Evolutionary conservation across 202 grass and related monocot genomes (phyloP), one percentile per base, ranked within the genome.

Genomic region (Setaria viridis): DNA sequence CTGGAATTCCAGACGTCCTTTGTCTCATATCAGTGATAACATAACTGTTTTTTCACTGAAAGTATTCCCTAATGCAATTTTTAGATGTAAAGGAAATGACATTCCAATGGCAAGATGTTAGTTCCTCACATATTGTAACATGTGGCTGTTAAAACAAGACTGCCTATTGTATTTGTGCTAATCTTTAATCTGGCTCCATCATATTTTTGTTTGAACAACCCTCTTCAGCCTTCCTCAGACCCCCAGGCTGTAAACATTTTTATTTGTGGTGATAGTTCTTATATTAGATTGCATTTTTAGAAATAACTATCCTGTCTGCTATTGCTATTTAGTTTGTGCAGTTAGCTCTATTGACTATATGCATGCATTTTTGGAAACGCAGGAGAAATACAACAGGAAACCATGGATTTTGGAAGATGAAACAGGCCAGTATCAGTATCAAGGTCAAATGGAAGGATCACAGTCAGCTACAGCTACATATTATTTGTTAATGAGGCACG

Each of bases 371-470:
- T 67, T 62, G 30, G 73, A 46, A 47, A 58, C 21, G 42, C 74
- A 97, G 94, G 95, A 98, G 34, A 98, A 95, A 62, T 88, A 91
- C 85, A 95, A 93, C 67, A 94, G 80, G 62, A 98, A 92, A 73
- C 93, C 95, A 59, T 98, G 95, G 95, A 92, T 94, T 74, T 89
- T 98, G 68, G 95, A 98, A 91, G 95, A 98, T 85, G 95, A 98
- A 77, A 98, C 95, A 79, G 93, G 95, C 15, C 91, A 92, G 65
- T 83, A 92, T 87, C 95, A 98, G 95, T 98, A 67, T 87, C 95
- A 95, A 80, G 95, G 95, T 85, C 91, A 88, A 79, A 70, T 92
- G 81, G 95, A 98, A 84, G 95, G 95, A 41, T 95, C 95, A 79
- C 88, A 98, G 39, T 95, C 95, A 86, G 72, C 91, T 45, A 98